A percentile compares a stretch with the other conserved stretches of the same genome.
These are phyloP conservation scores for Cordyceps cicadae DNA, from an alignment of 2,329 filamentous ascomycete genomes.

Conservation along the genomic window DNA sequence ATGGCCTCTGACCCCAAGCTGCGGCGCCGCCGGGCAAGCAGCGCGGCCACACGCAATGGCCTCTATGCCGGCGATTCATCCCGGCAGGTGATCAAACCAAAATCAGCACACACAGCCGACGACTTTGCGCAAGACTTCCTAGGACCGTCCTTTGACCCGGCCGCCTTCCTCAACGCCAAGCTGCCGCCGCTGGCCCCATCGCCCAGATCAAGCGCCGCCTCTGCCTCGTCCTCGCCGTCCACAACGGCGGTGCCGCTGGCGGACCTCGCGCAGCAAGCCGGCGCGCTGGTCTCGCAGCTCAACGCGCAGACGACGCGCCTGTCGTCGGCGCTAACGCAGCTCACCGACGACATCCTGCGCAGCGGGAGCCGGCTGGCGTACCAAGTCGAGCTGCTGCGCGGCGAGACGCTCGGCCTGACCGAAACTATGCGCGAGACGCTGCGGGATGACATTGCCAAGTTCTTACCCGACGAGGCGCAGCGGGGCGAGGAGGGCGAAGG, in stretches of 20 bases:
- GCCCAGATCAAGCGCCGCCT: constrained; percentile 24
- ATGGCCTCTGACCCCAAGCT: constrained; percentile 25
- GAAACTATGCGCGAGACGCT: constrained; percentile 70
- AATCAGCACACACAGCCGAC: constrained; percentile 60
- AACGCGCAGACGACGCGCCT: constrained; percentile 81
- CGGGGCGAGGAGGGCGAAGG: neutral
- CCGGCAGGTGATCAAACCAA: constrained; percentile 34
- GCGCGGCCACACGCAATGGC: constrained; percentile 30
- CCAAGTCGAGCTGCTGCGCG: constrained; percentile 86
- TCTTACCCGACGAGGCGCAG: constrained; percentile 49
- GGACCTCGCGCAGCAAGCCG: constrained; percentile 73
- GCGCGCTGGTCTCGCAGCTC: constrained; percentile 76
- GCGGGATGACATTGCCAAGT: constrained; percentile 62
- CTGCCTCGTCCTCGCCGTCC: constrained; percentile 14
- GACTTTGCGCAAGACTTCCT: constrained; percentile 68
- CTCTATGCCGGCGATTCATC: constrained; percentile 34
- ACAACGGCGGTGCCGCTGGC: constrained; percentile 50
- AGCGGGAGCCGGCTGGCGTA: constrained; percentile 85
- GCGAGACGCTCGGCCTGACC: constrained; percentile 72
- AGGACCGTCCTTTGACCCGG: constrained; percentile 68
- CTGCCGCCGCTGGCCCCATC: constrained; percentile 57
- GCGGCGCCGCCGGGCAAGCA: constrained; percentile 36
- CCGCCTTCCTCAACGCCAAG: constrained; percentile 73
- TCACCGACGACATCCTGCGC: constrained; percentile 91
- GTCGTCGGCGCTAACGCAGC: constrained; percentile 70